Percentiles rank a stretch among this genome's conserved stretches.
Evolutionary conservation across 2,329 filamentous ascomycete genomes (phyloP).

Genomic region (Conoideocrella luteorostrata): DNA sequence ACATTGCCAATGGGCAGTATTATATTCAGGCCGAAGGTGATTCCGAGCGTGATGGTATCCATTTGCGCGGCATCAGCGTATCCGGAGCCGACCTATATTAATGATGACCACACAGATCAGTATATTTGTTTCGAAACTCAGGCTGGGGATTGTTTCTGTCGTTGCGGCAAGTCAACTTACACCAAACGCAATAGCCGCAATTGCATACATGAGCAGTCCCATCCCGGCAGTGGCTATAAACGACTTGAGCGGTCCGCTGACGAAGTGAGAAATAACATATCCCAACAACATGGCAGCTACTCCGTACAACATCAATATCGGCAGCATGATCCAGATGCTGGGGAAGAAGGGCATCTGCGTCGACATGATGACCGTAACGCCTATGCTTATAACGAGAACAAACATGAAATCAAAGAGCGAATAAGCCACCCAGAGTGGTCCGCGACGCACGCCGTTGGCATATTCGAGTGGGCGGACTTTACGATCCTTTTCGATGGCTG

Average conservation of each 20-base stretch:
- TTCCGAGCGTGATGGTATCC: too few relatives aligned
- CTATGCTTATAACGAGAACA: constrained; percentile 53
- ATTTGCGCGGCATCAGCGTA: too few relatives aligned
- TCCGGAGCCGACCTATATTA: too few relatives aligned
- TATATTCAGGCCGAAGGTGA: constrained; percentile 13
- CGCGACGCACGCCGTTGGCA: constrained; percentile 73
- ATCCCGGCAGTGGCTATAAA: constrained; percentile 60
- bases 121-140: too few relatives aligned
- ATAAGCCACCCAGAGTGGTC: constrained; percentile 77
- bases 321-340: constrained; percentile 65
- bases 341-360: constrained; percentile 59
- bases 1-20: constrained; percentile 37
- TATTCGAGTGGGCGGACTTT: constrained; percentile 78
- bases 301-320: constrained; percentile 71
- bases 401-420: constrained; percentile 69
- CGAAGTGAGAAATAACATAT: constrained; percentile 58
- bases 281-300: constrained; percentile 63
- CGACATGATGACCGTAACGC: constrained; percentile 60
- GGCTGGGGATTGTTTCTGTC: too few relatives aligned
- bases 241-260: constrained; percentile 63
- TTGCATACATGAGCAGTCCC: constrained; percentile 57
- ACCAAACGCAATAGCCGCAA: constrained; percentile 61
- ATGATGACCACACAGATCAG: neutral
- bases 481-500: constrained; percentile 66
- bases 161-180: constrained; percentile 10